Conservation (phyloP, 805 yeast genomes). For the Candida ovalis region DNA sequence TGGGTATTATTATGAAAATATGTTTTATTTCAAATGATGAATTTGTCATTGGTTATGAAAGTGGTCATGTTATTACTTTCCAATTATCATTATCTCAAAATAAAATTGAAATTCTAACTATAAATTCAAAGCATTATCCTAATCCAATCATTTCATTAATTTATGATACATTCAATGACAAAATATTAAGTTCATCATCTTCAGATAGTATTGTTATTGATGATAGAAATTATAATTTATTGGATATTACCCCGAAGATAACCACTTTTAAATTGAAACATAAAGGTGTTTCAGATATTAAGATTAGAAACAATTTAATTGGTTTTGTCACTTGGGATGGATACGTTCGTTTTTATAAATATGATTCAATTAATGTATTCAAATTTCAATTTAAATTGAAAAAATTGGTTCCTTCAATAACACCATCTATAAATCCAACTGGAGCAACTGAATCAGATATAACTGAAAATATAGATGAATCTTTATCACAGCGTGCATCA, state of each 20-base stretch:
- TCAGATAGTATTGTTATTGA: conserved; percentile 38
- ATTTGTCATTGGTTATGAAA: conserved; percentile 64
- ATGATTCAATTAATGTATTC: conserved; percentile 12
- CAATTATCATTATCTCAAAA: conserved; percentile 17
- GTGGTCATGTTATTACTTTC: conserved; percentile 52
- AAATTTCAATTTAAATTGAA: conserved; percentile 25
- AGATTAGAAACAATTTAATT: conserved; percentile 24
- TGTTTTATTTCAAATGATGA: conserved; percentile 32
- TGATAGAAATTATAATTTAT: conserved; percentile 3
- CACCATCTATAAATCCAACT: conserved; percentile 6
- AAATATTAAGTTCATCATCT: conserved; percentile 45
- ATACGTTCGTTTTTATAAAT: conserved; percentile 32
- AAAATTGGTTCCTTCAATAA: conserved; percentile 25
- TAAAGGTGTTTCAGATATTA: conserved; percentile 35
- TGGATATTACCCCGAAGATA: conserved; percentile 8
- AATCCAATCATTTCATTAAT: conserved; percentile 50
- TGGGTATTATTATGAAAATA: conserved; percentile 69
- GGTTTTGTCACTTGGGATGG: conserved; percentile 54
- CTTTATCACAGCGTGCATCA: conserved; percentile 19
- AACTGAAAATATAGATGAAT: conserved; percentile 8
- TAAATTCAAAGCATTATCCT: conserved; percentile 41
- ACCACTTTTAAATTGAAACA: conserved; percentile 26
- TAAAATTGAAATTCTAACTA: conserved; percentile 13
- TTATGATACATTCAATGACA: conserved; percentile 22
- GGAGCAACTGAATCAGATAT: conserved; percentile 3